Base-by-base conservation (phyloP, 495 filamentous ascomycete species). In the Penicillium egyptiacum region DNA sequence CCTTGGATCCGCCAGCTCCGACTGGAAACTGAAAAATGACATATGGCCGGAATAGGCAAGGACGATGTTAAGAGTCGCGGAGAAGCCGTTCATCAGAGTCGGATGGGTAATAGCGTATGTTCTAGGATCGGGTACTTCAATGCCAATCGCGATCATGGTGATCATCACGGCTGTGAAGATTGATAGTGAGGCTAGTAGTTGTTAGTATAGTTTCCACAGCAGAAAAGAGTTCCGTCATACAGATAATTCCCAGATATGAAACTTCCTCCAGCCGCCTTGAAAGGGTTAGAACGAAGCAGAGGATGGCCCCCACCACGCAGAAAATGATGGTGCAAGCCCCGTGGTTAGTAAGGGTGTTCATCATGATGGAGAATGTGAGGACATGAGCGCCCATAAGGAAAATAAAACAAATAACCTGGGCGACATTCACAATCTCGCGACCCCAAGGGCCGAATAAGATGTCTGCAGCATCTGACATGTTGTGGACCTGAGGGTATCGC, bases 311-410 rank as follows among this genome's bases (percentile, higher is more conserved):
- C 4, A 68, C 59, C 16, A 65, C 28, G 8, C 79, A 79, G 61
- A 87, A 92, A 4, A 85, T 77, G 55, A 91, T 81, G 4, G 86
- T 85, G 66, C 90, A 93, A 0, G 79, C 72, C 4, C 76, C 83
- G 63, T 89, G 80, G 2, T 83, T 67, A 5, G 86, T 84, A 42
- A 92, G 70, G 20, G 77, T 82, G 50, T 86, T 86, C 69, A 91
- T 81, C 67, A 85, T 83, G 56, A 92, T 88, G 11, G 81, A 81
- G 62, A 90, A 90, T 0, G 86, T 88, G 40, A 92, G 73, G 45
- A 91, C 79, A 62, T 93, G 89, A 16, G 85, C 87, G 16, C 80
- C 88, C 74, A 87, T 85, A 56, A 88, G 82, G 72, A 91, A 90
- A 25, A 86, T 68, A 28, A 89, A 75, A 53, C 89, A 82, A 30